phyloP scores from a whole-genome alignment of 2,329 filamentous ascomycete genomes.

The Colletotrichum coccodes region DNA sequence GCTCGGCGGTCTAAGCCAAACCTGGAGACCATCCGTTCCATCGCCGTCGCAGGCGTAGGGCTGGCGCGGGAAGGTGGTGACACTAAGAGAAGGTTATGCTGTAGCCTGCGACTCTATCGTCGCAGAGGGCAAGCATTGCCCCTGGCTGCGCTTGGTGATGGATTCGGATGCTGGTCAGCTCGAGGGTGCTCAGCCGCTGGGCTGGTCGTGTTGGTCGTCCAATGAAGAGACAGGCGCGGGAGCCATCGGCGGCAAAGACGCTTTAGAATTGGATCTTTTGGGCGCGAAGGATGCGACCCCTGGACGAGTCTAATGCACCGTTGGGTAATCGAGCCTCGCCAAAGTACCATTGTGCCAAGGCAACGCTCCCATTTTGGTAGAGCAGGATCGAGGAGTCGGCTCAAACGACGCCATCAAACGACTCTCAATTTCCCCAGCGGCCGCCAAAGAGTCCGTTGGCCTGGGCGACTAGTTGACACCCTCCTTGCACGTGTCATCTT shows the following conservation, averaged over 20 bases:
- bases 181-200: conserved; percentile 6
- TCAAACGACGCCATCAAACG: background rate
- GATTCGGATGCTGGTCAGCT: background rate
- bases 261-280: background rate
- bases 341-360: background rate
- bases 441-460: background rate
- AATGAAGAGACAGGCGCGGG: background rate
- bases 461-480: background rate
- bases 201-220: background rate
- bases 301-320: background rate
- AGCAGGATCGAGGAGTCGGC: background rate
- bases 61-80: background rate
- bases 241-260: conserved; percentile 4
- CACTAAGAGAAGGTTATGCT: background rate
- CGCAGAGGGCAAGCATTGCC: conserved; percentile 3
- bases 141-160: background rate
- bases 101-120: background rate
- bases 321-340: background rate
- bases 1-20: background rate
- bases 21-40: background rate
- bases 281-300: conserved; percentile 19
- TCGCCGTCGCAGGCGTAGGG: conserved; percentile 6
- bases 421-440: background rate
- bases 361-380: background rate
- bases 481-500: background rate